Conservation (phyloP, 352 stramenopile species). For the Globisporangium acanthophoron region DNA sequence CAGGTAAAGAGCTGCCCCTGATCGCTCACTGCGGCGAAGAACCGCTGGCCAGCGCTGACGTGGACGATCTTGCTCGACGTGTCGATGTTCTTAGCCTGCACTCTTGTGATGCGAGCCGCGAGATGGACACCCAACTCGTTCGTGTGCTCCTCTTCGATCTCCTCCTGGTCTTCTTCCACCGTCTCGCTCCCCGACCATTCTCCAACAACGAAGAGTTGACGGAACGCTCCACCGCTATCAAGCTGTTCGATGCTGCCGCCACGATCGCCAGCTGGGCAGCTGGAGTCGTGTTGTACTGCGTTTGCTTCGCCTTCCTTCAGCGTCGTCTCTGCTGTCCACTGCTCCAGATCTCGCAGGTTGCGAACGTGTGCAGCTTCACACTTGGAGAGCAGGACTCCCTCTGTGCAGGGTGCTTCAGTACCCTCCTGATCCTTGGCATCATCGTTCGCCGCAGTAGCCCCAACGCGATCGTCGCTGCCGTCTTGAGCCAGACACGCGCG, state of each 20-base stretch:
- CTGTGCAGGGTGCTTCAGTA: background rate
- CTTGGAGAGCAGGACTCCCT: slow-evolving; percentile 7
- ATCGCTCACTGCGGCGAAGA: slow-evolving; percentile 46
- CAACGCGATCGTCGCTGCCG: background rate
- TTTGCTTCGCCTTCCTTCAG: background rate
- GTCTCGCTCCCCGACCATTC: slow-evolving; percentile 36
- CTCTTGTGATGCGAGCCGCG: slow-evolving; percentile 11
- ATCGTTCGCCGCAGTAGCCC: background rate
- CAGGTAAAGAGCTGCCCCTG: slow-evolving; percentile 44
- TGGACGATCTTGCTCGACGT: slow-evolving; percentile 19
- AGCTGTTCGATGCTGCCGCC: background rate
- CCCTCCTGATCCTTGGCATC: background rate
- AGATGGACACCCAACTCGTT: background rate
- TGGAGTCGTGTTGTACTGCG: background rate
- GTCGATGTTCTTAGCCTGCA: background rate
- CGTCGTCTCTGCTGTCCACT: background rate
- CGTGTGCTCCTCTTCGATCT: background rate
- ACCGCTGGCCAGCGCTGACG: slow-evolving; percentile 43
- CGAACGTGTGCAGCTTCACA: slow-evolving; percentile 1
- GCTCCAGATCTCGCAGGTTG: background rate
- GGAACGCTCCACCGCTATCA: slow-evolving; percentile 5
- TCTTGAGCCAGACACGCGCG: slow-evolving; percentile 10
- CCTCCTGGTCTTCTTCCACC: slow-evolving; percentile 3
- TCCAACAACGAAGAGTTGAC: slow-evolving; percentile 33
- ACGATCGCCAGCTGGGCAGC: background rate